Percentiles rank a stretch among this genome's conserved stretches.
These are phyloP conservation scores for Russula foetens DNA, from an alignment of 768 basidiomycete species.

Conservation along the genomic window DNA sequence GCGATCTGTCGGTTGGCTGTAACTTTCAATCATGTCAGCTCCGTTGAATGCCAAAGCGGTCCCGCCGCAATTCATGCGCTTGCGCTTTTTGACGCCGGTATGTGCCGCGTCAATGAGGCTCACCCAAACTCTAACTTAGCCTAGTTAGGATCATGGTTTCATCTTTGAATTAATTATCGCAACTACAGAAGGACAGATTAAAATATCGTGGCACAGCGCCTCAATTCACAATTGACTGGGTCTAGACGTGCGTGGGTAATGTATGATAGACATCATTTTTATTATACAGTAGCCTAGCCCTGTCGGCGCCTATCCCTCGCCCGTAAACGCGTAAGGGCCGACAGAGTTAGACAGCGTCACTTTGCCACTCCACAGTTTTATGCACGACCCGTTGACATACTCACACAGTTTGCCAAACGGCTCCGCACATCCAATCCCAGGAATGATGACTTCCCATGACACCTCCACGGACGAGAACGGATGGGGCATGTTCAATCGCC, in stretches of 20 bases:
- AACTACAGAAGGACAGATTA: neutral
- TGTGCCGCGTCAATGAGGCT: constrained; percentile 3
- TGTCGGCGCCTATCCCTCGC: neutral
- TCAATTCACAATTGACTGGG: neutral
- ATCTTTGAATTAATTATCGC: neutral
- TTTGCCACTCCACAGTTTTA: neutral
- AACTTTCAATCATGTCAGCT: neutral
- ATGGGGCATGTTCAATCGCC: no score
- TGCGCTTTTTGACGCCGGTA: neutral
- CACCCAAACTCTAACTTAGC: neutral
- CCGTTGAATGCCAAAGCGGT: neutral
- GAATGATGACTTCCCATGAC: neutral
- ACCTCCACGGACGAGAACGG: neutral
- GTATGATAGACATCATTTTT: neutral
- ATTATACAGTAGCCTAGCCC: neutral
- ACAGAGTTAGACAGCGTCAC: neutral
- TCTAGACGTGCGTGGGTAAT: neutral
- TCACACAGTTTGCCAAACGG: neutral
- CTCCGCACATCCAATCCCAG: neutral
- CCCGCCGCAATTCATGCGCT: neutral
- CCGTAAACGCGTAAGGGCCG: no score
- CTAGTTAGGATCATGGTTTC: neutral
- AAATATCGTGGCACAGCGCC: neutral
- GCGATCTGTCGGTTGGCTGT: neutral
- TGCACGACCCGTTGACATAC: neutral